phyloP scores from a whole-genome alignment of 2,329 filamentous ascomycete species.

The Colletotrichum sp. region DNA sequence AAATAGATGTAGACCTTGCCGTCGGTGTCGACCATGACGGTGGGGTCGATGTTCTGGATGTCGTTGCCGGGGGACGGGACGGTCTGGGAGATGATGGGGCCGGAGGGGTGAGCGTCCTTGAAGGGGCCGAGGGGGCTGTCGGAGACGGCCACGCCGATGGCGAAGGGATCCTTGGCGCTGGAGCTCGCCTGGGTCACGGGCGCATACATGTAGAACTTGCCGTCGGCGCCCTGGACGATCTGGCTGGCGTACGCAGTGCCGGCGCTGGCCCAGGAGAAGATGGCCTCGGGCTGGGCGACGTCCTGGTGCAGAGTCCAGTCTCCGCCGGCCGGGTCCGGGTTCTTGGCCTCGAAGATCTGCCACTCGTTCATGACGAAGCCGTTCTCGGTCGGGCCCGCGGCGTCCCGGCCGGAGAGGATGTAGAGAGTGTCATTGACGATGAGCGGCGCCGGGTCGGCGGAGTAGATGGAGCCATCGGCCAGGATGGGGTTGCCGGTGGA shows the following conservation, averaged over 20 bases:
- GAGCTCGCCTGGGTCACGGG: constrained; percentile 33
- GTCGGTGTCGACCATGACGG: constrained; percentile 39
- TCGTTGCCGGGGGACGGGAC: constrained; percentile 33
- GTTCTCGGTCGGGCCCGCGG: constrained; percentile 31
- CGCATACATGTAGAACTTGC: constrained; percentile 40
- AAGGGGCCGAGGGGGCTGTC: constrained; percentile 36
- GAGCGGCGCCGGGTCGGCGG: constrained; percentile 42
- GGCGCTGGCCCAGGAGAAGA: constrained; percentile 37
- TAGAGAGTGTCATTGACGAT: constrained; percentile 40
- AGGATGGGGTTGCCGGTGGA: constrained; percentile 41
- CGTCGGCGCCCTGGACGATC: constrained; percentile 35
- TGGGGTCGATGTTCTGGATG: constrained; percentile 46
- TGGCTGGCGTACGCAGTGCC: constrained; percentile 41
- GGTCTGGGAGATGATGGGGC: constrained; percentile 39
- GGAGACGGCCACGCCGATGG: constrained; percentile 41
- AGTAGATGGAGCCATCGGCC: constrained; percentile 40
- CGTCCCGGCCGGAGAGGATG: constrained; percentile 39
- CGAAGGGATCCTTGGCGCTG: constrained; percentile 35
- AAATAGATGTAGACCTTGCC: constrained; percentile 41
- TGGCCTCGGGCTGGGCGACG: constrained; percentile 31
- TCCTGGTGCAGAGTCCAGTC: constrained; percentile 36
- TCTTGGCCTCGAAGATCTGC: constrained; percentile 35
- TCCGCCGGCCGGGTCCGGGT: constrained; percentile 32
- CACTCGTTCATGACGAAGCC: constrained; percentile 41
- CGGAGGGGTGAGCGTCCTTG: constrained; percentile 34